phyloP scores from a whole-genome alignment of 306 rosid genomes.

The Gleditsia sinensis region DNA sequence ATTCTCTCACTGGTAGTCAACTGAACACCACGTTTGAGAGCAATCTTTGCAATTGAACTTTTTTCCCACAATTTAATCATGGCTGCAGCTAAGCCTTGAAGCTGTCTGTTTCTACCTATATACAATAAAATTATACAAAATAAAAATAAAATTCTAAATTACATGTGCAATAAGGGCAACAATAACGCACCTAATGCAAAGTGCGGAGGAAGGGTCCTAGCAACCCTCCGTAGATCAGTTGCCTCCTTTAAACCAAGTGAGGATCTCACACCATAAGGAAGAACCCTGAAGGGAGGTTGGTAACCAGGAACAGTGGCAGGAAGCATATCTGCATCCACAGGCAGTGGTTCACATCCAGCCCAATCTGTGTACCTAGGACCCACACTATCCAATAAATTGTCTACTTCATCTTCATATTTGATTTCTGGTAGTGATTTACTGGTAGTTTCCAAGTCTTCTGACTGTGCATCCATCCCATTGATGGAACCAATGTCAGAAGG shows the following conservation, averaged over 20 bases:
- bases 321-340: conserved; percentile 92
- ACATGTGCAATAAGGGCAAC: conserved; percentile 26
- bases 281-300: conserved; percentile 90
- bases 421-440: conserved; percentile 46
- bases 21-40: conserved; percentile 98
- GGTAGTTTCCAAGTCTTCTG: conserved; percentile 41
- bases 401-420: conserved; percentile 83
- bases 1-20: conserved; percentile 96
- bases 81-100: conserved; percentile 90
- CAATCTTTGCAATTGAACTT: conserved; percentile 88
- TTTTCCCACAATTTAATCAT: conserved; percentile 82
- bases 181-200: conserved; percentile 77
- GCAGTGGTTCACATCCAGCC: conserved; percentile 89
- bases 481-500: conserved; percentile 47
- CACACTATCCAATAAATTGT: conserved; percentile 67
- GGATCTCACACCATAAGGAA: conserved; percentile 86
- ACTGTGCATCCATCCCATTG: conserved; percentile 29
- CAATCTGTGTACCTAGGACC: conserved; percentile 93
- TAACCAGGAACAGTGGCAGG: conserved; percentile 74
- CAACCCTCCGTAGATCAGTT: conserved; percentile 78
- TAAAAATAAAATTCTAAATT: conserved; percentile 23
- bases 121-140: conserved; percentile 30
- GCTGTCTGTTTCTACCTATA: conserved; percentile 88
- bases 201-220: conserved; percentile 96
- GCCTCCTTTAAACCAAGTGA: conserved; percentile 78